Conservation (phyloP, 179 eudicot species). For the Camellia oleifera region DNA sequence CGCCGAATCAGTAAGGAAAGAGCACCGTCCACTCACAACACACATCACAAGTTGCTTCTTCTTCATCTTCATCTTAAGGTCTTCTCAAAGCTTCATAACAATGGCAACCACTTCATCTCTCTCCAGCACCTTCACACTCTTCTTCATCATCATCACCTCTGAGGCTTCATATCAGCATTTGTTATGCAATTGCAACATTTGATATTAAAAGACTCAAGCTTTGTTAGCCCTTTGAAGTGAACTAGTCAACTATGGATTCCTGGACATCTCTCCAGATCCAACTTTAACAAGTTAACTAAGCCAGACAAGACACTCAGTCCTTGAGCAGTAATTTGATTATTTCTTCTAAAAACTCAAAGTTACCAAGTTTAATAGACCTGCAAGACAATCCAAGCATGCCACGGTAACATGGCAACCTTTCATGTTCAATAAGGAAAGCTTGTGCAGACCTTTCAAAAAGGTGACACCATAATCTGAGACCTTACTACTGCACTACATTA, state of each 20-base stretch:
- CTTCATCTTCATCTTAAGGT: background rate
- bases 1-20: too few species aligned
- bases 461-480: too few species aligned
- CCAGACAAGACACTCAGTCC: slow-evolving; percentile 69
- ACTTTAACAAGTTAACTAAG: slow-evolving; percentile 60
- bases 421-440: slow-evolving; percentile 44
- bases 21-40: too few species aligned
- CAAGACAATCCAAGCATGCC: slow-evolving; percentile 45
- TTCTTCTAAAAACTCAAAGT: slow-evolving; percentile 68
- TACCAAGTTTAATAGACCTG: too few species aligned
- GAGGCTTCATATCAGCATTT: slow-evolving; percentile 83
- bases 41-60: too few species aligned
- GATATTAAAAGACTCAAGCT: slow-evolving; percentile 72
- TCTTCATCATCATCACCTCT: slow-evolving; percentile 16
- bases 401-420: slow-evolving; percentile 51
- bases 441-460: slow-evolving; percentile 36
- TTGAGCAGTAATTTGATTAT: slow-evolving; percentile 65
- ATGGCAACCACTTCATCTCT: slow-evolving; percentile 31
- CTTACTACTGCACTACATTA: too few species aligned
- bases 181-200: slow-evolving; percentile 87
- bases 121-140: slow-evolving; percentile 25
- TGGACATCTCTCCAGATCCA: slow-evolving; percentile 89
- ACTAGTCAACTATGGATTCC: slow-evolving; percentile 82
- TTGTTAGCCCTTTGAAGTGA: slow-evolving; percentile 77
- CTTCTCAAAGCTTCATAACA: background rate